Conservation (phyloP, 2,329 filamentous ascomycete species). For the Aspergillus japonicus region DNA sequence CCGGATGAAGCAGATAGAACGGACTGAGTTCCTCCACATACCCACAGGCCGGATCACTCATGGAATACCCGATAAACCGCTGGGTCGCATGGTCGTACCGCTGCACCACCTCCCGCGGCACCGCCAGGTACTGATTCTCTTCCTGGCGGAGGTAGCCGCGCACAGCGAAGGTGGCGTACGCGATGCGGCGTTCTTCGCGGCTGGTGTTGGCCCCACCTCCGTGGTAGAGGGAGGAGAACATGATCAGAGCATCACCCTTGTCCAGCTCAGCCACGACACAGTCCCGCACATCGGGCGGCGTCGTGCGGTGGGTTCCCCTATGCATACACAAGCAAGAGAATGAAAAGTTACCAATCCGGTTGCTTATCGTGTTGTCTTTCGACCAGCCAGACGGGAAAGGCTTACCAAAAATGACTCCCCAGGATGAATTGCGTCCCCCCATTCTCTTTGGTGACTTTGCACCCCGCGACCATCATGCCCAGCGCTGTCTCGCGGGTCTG, state of each 20-base stretch:
- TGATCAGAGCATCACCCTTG: slow-evolving; percentile 39
- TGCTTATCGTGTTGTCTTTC: no score
- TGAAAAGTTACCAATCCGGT: no score
- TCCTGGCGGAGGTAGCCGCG: slow-evolving; percentile 38
- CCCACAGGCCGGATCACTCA: slow-evolving; percentile 18
- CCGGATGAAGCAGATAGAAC: slow-evolving; percentile 8
- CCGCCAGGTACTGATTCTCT: slow-evolving; percentile 41
- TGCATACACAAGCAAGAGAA: no score
- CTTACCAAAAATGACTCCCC: slow-evolving; percentile 27
- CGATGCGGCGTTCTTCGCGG: slow-evolving; percentile 30
- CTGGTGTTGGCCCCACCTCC: slow-evolving; percentile 37
- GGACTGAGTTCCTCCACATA: slow-evolving; percentile 14
- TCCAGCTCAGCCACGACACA: slow-evolving; percentile 31
- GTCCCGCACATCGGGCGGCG: slow-evolving; percentile 19
- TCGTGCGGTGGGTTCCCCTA: slow-evolving; percentile 1
- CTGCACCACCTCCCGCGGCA: slow-evolving; percentile 11
- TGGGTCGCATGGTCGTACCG: slow-evolving; percentile 16
- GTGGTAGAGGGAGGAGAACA: slow-evolving; percentile 37
- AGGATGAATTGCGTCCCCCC: slow-evolving; percentile 34
- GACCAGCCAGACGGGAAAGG: no score
- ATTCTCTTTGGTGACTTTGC: slow-evolving; percentile 26
- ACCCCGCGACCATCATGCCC: slow-evolving; percentile 27
- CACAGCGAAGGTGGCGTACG: slow-evolving; percentile 36
- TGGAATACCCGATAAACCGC: slow-evolving; percentile 19
- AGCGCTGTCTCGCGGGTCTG: slow-evolving; percentile 19